Base-by-base conservation (phyloP, 1,139 yeast genomes). In the Nakaseomyces kungkrabaensis region DNA sequence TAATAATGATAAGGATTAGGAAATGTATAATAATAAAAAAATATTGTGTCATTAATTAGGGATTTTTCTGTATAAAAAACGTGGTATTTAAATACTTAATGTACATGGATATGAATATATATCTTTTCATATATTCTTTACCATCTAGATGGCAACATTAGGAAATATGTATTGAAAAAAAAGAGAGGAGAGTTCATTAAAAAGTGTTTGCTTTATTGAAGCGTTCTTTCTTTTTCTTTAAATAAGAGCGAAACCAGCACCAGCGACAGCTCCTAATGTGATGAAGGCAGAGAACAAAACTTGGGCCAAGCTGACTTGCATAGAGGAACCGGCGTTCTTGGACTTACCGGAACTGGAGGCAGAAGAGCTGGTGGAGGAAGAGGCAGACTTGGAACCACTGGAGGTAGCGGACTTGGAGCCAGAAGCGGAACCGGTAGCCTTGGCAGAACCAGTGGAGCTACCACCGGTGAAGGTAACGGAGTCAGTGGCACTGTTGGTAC, bases 241-340 rank as follows among this genome's bases (percentile, higher is more conserved):
- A 50, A 75, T 73, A 54, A 87, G 64, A 61, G 86, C 95, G 47
- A 78, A 64, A 59, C 78, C 72, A 58, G 86, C 79, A 63, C 78
- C 76, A 44, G 71, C 66, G 49, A 76, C 68, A 40, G 85, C 69
- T 73, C 85, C 85, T 73, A 95, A 82, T 32, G 76, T 75, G 66
- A 90, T 92, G 53, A 74, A 67, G 49, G 77, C 67, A 52, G 84
- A 72, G 75, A 85, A 81, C 55, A 95, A 89, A 47, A 92, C 77
- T 76, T 86, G 85, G 59, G 88, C 76, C 60, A 86, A 72, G 75
- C 89, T 90, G 42, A 54, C 53, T 50, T 56, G 59, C 50, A 60
- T 50, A 50, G 53, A 59, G 48, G 60, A 51, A 47, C 63, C 61
- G 34, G 60, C 56, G 43, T 62, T 52, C 37, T 66, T 52, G 43